phyloP scores from a whole-genome alignment of 805 yeast genomes.

The Saccharomycopsis guyanensis region DNA sequence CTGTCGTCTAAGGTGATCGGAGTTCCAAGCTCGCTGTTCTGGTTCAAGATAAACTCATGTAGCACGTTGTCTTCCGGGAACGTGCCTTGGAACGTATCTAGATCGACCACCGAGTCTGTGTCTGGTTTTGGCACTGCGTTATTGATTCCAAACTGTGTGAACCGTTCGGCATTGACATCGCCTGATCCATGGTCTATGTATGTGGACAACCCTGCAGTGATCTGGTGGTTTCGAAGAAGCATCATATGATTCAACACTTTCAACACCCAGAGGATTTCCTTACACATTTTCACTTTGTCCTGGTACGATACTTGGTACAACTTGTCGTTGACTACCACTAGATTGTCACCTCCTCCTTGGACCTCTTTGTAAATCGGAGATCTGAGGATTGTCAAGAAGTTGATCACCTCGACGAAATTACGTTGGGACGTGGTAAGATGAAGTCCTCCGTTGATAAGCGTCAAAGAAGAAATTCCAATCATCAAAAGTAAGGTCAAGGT shows the following conservation, averaged over 20 bases:
- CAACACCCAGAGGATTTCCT: conserved; percentile 56
- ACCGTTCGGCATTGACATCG: conserved; percentile 40
- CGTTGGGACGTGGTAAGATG: conserved; percentile 27
- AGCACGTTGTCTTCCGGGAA: background rate
- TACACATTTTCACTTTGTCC: conserved; percentile 36
- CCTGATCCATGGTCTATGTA: conserved; percentile 46
- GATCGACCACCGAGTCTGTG: background rate
- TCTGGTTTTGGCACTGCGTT: background rate
- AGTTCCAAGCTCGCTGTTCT: background rate
- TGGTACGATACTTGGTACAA: conserved; percentile 5
- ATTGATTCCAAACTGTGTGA: conserved; percentile 37
- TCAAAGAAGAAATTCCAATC: conserved; percentile 35
- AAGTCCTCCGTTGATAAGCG: conserved; percentile 38
- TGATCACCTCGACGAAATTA: conserved; percentile 27
- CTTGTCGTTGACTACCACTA: conserved; percentile 5
- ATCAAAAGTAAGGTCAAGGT: conserved; percentile 38
- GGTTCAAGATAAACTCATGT: background rate
- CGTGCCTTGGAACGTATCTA: too few relatives aligned
- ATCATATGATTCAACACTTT: conserved; percentile 47
- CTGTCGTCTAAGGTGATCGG: background rate
- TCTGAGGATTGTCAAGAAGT: conserved; percentile 28
- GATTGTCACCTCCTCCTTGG: background rate
- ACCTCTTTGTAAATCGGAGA: conserved; percentile 25
- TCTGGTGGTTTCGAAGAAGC: conserved; percentile 36
- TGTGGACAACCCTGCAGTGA: conserved; percentile 30